Evolutionary conservation across 805 yeast species (phyloP), one percentile per base, ranked within the genome.

Genomic region (Yamadazyma tumulicola): DNA sequence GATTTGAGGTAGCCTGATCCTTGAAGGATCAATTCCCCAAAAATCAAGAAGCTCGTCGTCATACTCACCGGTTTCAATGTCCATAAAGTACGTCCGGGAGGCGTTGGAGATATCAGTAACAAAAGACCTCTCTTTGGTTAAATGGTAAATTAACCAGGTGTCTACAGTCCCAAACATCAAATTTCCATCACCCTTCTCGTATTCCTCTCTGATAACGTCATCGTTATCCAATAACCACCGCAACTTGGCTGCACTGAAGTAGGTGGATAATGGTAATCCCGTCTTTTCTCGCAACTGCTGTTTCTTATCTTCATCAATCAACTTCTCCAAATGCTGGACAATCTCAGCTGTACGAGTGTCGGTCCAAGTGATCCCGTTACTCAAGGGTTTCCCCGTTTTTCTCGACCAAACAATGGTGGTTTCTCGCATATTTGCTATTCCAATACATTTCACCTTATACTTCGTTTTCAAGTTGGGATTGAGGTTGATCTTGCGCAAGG

Each of bases 341-440:
- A 85, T 72, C 13, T 70, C 77, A 7, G 84, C 64, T 26, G 95
- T 91, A 54, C 97, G 75, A 26, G 95, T 85, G 63, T 89, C 97
- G 43, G 91, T 85, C 97, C 97, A 89, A 23, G 89, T 95, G 57
- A 89, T 86, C 52, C 96, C 97, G 55, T 85, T 81, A 54, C 81
- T 74, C 36, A 87, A 74, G 4, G 96, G 94, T 45, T 67, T 64
- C 26, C 96, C 96, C 2, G 96, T 87, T 34, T 68, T 68, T 46
- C 79, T 74, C 38, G 87, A 81, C 96, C 96, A 89, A 31, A 89
- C 79, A 35, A 83, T 72, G 19, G 95, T 82, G 27, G 97, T 89
- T 64, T 89, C 97, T 55, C 97, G 77, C 93, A 91, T 94, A 62
- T 88, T 91, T 34, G 97, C 93, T 47, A 89, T 77, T 17, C 97